A percentile compares a stretch with the other conserved stretches of the same genome.
Evolutionary conservation across 2,329 filamentous ascomycete species (phyloP).

Genomic region (Cladosporium halotolerans): DNA sequence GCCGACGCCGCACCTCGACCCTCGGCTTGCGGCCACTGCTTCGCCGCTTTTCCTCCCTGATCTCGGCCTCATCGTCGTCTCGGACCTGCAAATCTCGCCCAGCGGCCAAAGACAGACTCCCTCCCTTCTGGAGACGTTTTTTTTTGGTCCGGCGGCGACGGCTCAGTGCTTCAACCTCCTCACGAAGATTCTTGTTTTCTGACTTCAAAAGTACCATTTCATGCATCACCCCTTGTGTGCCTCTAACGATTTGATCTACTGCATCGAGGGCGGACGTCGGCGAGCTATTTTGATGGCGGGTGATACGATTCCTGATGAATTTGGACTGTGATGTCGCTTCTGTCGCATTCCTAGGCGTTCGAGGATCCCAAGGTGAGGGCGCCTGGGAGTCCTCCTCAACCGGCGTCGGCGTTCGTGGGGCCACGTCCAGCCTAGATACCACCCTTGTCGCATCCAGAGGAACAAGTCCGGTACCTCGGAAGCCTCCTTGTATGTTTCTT

Average conservation of each 20-base stretch:
- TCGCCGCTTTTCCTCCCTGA: neutral
- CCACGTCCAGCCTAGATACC: neutral
- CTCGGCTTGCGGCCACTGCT: neutral
- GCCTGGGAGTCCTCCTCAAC: neutral
- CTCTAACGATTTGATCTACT: neutral
- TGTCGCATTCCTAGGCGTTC: neutral
- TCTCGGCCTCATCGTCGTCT: neutral
- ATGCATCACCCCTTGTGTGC: neutral
- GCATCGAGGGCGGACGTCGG: neutral
- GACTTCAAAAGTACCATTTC: neutral
- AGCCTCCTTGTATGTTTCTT: neutral
- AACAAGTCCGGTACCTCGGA: neutral
- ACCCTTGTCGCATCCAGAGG: neutral
- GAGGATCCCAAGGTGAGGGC: neutral
- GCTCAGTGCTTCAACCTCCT: neutral
- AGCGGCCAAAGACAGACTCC: neutral
- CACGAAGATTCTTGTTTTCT: neutral
- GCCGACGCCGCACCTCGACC: neutral
- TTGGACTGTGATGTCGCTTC: neutral
- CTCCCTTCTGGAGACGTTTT: neutral
- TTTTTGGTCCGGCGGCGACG: neutral
- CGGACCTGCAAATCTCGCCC: neutral
- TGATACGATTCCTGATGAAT: neutral
- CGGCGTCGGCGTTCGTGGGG: neutral
- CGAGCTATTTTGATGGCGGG: neutral